Base-by-base conservation (phyloP, 2,329 filamentous ascomycete genomes). In the Clonostachys chloroleuca region DNA sequence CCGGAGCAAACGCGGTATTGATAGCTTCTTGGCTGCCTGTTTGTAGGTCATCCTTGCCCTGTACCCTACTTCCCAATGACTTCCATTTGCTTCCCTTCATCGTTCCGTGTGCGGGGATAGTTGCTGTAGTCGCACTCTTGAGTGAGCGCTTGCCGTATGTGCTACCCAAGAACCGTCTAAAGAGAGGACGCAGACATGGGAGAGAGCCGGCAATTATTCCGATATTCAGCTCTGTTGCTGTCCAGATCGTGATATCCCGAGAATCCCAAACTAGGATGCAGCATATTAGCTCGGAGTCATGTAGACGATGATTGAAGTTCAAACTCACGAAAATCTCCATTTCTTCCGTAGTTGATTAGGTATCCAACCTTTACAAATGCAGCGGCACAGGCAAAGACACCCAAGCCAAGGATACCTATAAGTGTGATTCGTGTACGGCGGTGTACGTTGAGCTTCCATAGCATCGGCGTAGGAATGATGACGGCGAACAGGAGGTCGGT, bases 201-300 rank as follows among this genome's bases (percentile, higher is more conserved):
- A 70, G 51, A 42, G 58, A 66, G 1, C 60, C 66, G 5, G 65
- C 66, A 6, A 69, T 56, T 41, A 70, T 64, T 18, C 65, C 67
- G 2, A 63, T 54, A 47, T 69, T 68, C 49, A 56, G 59, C 49
- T 67, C 68, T 46, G 61, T 52, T 2, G 69, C 63, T 5, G 66
- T 67, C 72, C 73, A 75, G 47, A 75, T 68, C 12, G 72, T 75
- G 2, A 80, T 64, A 53, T 73, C 65, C 30, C 69, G 63, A 3
- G 60, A 69, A 49, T 72, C 68, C 70, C 70, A 73, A 17, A 36
- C 24, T 30, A 30, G 10, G 24, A 30, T 30, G 24, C 24, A 30
- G 8, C 24, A 30, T 47, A 39, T 18, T 33, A 17, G 33, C 45
- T 47, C 33, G 33, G 16, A 47, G 0, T 75, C 24, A 30, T 30